phyloP scores from a whole-genome alignment of 2,329 filamentous ascomycete genomes.

The Colletotrichum kahawae region DNA sequence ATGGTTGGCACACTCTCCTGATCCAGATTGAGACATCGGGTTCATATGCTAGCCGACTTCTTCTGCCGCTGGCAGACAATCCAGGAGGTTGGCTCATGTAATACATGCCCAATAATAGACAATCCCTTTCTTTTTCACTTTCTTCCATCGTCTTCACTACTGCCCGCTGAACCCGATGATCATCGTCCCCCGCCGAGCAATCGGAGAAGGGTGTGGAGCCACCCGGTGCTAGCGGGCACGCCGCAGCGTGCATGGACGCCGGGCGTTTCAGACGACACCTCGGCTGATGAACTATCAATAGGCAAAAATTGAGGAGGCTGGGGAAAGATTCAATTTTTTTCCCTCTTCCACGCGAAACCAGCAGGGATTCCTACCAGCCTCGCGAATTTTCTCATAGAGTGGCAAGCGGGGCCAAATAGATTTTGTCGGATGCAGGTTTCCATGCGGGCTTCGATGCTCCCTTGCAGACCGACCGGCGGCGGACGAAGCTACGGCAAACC shows the following conservation, averaged over 20 bases:
- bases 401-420: not conserved
- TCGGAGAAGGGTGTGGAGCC: not conserved
- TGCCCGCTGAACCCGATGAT: not conserved
- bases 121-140: not conserved
- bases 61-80: not conserved
- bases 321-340: not conserved
- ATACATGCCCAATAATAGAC: not conserved
- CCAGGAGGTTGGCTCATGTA: not conserved
- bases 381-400: not conserved
- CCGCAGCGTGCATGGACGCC: not conserved
- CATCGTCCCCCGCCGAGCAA: not conserved
- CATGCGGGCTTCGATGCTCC: not conserved
- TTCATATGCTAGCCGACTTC: not conserved
- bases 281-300: not conserved
- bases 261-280: conserved; percentile 16
- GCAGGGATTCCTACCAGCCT: not conserved
- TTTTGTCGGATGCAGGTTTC: not conserved
- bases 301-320: conserved; percentile 12
- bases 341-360: not conserved
- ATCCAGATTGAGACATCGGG: not conserved
- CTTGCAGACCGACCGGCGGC: not conserved
- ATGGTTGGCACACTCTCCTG: not conserved
- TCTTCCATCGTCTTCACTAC: not conserved
- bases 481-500: not conserved
- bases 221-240: not conserved